Conservation (phyloP, 495 filamentous ascomycete species). For the Xylaria cubensis region DNA sequence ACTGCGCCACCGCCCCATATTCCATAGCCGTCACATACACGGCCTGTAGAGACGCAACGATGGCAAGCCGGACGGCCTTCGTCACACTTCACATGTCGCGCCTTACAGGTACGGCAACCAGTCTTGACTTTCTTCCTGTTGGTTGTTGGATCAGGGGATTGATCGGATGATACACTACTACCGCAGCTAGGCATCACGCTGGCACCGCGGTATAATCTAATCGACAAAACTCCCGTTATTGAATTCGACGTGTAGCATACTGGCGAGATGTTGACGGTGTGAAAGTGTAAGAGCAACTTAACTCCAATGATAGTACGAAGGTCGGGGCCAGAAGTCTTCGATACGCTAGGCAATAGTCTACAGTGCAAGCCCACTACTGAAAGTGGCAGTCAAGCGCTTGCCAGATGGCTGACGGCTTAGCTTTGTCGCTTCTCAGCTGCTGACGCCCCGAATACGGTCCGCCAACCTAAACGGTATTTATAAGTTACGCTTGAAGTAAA, state of each 20-base stretch:
- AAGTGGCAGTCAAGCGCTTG: no score
- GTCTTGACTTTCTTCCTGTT: constrained; percentile 47
- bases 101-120: constrained; percentile 62
- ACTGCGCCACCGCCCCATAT: constrained; percentile 57
- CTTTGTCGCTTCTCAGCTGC: no score
- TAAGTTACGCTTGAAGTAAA: no score
- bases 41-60: constrained; percentile 61
- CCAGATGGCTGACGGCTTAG: no score
- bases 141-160: background rate
- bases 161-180: background rate
- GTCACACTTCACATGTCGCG: constrained; percentile 63
- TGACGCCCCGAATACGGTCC: no score
- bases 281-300: background rate
- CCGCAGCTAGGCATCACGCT: background rate
- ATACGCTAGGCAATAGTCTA: no score
- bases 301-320: no score
- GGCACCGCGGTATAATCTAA: background rate
- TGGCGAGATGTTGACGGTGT: background rate
- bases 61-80: constrained; percentile 61
- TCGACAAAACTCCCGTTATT: background rate
- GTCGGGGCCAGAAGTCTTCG: no score
- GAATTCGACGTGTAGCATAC: background rate
- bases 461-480: no score
- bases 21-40: constrained; percentile 64
- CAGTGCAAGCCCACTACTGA: no score